These are phyloP conservation scores for Lipomyces yamadae DNA, from an alignment of 805 yeast species.

Conservation along the genomic window DNA sequence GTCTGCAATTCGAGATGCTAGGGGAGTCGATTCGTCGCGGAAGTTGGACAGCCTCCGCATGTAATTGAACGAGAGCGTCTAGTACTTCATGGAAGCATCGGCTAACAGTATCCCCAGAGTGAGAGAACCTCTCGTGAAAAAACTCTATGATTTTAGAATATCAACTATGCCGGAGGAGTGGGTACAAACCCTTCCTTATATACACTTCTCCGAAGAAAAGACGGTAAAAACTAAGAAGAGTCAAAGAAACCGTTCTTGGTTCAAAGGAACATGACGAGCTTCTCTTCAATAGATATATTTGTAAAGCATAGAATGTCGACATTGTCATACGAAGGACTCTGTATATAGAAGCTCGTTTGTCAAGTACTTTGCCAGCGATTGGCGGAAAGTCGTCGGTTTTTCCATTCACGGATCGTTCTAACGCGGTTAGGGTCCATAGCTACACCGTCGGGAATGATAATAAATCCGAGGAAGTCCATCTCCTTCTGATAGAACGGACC, in stretches of 20 bases:
- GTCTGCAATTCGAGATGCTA: not conserved
- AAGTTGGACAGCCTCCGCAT: not conserved
- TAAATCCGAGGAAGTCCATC: no score
- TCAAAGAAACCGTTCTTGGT: not conserved
- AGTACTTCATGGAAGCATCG: not conserved
- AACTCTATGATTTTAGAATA: not conserved
- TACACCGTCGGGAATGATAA: no score
- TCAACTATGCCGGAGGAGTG: no score
- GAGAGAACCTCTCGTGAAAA: not conserved
- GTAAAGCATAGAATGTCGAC: not conserved
- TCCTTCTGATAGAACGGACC: no score
- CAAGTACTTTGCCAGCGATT: no score
- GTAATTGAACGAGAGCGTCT: not conserved
- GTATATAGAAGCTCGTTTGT: not conserved
- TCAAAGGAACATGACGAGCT: conserved; percentile 1
- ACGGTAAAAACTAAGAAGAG: no score
- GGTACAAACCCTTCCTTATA: no score
- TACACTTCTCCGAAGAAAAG: no score
- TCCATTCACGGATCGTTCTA: no score
- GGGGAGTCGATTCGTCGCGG: not conserved
- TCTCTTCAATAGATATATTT: not conserved
- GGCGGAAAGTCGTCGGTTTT: no score
- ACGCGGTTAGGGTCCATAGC: no score
- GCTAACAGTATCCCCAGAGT: not conserved
- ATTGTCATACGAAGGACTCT: not conserved